Percentiles rank a stretch among this genome's conserved stretches.
phyloP scores from a whole-genome alignment of 495 filamentous ascomycete species.

The Daldinia loculata region DNA sequence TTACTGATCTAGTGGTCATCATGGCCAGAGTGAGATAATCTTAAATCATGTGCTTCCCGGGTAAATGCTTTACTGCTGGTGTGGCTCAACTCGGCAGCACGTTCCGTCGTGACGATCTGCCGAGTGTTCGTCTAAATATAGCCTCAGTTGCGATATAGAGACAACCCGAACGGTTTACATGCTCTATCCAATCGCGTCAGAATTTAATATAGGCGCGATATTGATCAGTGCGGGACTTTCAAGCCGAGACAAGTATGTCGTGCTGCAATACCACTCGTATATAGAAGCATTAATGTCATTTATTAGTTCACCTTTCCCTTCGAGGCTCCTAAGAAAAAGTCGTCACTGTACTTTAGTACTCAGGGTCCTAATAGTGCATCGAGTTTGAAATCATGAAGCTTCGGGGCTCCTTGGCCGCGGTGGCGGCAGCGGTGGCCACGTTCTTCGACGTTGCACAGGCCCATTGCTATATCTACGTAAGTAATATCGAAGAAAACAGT shows the following conservation, averaged over 20 bases:
- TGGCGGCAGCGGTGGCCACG: background rate
- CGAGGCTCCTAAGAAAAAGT: background rate
- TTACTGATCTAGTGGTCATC: background rate
- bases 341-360: background rate
- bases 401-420: background rate
- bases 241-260: background rate
- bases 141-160: background rate
- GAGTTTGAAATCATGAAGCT: background rate
- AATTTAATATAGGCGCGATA: background rate
- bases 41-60: background rate
- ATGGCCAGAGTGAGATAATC: background rate
- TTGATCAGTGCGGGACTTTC: background rate
- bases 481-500: background rate
- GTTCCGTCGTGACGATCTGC: slow-evolving; percentile 19
- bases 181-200: background rate
- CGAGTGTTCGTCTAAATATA: slow-evolving; percentile 1
- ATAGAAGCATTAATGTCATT: background rate
- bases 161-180: background rate
- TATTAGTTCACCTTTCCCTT: background rate
- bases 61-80: background rate
- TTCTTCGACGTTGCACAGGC: background rate
- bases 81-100: slow-evolving; percentile 9
- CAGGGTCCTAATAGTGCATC: background rate
- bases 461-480: background rate
- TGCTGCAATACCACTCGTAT: background rate